Base-by-base conservation (phyloP, 75 land plant genomes). In the Larix kaempferi region DNA sequence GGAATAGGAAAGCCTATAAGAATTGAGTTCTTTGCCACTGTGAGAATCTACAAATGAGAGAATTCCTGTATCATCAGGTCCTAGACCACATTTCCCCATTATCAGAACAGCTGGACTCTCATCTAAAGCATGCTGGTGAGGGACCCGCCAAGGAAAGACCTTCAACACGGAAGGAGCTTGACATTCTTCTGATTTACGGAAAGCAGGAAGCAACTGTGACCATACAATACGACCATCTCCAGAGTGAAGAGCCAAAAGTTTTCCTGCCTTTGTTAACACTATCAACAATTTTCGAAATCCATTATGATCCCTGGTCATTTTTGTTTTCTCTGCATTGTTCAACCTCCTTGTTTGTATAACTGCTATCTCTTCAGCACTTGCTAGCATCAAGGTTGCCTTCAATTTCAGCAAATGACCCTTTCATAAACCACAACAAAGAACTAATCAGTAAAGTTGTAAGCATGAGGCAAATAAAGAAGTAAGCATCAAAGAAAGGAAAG, bases 211-310 rank as follows among this genome's bases (percentile, higher is more conserved):
- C 26, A 98, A 82, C 27, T 75, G 78, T 29, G 98, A 98, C 98
- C 98, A 98, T 6, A 98, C 91, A 77, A 93, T 85, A 14, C 85
- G 90, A 37, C 99, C 99, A 91, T 98, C 95, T 79, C 99, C 99
- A 59, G 92, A 91, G 80, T 98, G 99, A 74, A 98, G 82, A 52
- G 95, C 98, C 64, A 80, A 86, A 76, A 97, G 76, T 74, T 97
- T 97, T 67, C 95, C 92, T 29, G 94, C 83, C 82, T 81, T 87
- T 56, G 99, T 97, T 8, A 97, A 82, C 3, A 91, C 99, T 52
- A 97, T 80, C 4, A 97, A 82, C 21, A 94, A 86, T 85, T 97
- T 97, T 58, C 99, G 77, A 63, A 97, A 97, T 44, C 99, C 99
- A 88, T 97, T 97, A 79, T 92, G 99, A 77, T 97, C 99, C 25